Conservation (phyloP, 1,284 basidiomycete genomes). For the Peniophora sp. region DNA sequence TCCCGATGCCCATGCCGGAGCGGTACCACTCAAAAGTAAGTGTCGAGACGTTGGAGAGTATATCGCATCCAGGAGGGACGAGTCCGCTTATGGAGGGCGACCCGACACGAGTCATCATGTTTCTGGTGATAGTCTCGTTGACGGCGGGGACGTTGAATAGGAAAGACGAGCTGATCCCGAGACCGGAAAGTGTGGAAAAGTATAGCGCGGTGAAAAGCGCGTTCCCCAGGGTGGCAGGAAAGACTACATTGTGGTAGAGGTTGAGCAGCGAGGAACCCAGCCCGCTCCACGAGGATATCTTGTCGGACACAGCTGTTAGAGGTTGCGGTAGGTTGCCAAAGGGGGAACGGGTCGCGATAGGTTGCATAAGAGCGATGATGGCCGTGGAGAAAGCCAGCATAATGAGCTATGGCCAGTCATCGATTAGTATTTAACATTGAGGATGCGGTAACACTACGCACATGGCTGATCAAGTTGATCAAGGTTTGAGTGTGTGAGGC, state of each 20-base stretch:
- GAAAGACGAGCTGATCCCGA: neutral
- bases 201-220: neutral
- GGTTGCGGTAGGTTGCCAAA: slow-evolving; percentile 4
- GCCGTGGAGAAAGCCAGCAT: neutral
- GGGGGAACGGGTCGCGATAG: neutral
- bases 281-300: slow-evolving; percentile 11
- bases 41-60: neutral
- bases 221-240: neutral
- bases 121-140: neutral
- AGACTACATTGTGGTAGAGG: slow-evolving; percentile 1
- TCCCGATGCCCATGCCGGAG: neutral
- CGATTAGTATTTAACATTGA: too few relatives aligned
- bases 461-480: neutral
- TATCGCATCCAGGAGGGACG: neutral
- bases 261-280: slow-evolving; percentile 11
- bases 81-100: neutral
- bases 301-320: slow-evolving; percentile 13
- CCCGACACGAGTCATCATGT: neutral
- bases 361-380: neutral
- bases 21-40: neutral
- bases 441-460: neutral
- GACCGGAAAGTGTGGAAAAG: neutral
- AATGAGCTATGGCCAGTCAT: too few relatives aligned
- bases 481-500: neutral
- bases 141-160: neutral